These are phyloP conservation scores for Avicennia marina DNA, from an alignment of 257 asterid genomes.

Conservation along the genomic window DNA sequence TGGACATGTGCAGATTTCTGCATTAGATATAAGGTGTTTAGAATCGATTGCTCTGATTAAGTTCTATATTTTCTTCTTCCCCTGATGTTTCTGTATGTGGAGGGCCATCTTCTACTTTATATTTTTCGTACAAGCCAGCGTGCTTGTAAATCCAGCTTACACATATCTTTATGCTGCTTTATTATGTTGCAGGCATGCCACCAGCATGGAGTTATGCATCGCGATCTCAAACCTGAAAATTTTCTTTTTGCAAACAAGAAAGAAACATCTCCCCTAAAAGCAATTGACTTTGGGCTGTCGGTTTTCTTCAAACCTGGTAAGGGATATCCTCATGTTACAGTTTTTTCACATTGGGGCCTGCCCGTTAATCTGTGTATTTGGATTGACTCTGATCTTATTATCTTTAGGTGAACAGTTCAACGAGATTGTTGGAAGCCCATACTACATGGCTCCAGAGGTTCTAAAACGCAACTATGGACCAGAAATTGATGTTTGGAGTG, in stretches of 20 bases:
- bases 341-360: background rate
- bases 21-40: too few relatives aligned
- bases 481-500: constrained; percentile 74
- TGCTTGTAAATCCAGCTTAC: background rate
- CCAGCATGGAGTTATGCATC: constrained; percentile 56
- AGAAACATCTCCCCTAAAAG: constrained; percentile 57
- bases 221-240: constrained; percentile 72
- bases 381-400: background rate
- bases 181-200: constrained; percentile 49
- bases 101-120: background rate
- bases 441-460: constrained; percentile 75
- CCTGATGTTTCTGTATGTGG: background rate
- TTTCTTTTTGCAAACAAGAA: constrained; percentile 60
- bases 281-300: constrained; percentile 67
- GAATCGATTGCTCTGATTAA: too few relatives aligned
- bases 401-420: constrained; percentile 45
- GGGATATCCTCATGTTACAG: background rate
- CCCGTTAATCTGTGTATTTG: background rate
- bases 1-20: too few relatives aligned
- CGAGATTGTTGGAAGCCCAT: constrained; percentile 71
- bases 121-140: background rate
- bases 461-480: constrained; percentile 68
- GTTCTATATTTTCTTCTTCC: background rate
- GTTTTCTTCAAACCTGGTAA: constrained; percentile 69
- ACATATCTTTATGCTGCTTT: background rate